Conservation (phyloP, 2,329 filamentous ascomycete genomes). For the Pseudophaeomoniella oleicola region DNA sequence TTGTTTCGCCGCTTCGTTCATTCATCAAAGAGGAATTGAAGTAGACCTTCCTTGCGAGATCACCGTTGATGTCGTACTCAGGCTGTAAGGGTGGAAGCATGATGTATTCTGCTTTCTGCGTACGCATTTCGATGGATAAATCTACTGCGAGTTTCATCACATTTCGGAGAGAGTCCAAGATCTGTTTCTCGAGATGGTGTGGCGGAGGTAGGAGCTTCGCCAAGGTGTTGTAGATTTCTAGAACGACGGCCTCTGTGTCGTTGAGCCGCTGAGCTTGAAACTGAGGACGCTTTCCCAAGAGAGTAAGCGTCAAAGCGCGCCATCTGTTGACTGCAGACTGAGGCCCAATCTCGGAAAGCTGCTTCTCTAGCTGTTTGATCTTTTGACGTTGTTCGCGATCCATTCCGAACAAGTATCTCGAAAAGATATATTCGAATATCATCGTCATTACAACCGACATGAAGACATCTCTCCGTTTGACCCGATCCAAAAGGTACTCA, state of each 20-base stretch:
- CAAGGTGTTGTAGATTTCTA: constrained; percentile 75
- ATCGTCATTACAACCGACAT: constrained; percentile 99
- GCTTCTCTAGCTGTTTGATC: constrained; percentile 89
- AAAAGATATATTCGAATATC: constrained; percentile 98
- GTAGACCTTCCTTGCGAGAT: constrained; percentile 69
- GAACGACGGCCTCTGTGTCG: constrained; percentile 90
- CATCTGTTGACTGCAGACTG: constrained; percentile 84
- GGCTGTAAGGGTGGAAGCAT: constrained; percentile 93
- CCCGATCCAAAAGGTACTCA: constrained; percentile 70
- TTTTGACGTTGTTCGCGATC: constrained; percentile 95
- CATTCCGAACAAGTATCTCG: constrained; percentile 95
- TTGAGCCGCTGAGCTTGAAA: constrained; percentile 72
- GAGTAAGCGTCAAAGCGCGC: constrained; percentile 86
- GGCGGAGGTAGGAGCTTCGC: constrained; percentile 78
- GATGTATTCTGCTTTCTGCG: constrained; percentile 90
- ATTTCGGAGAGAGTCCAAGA: constrained; percentile 69
- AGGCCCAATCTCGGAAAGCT: constrained; percentile 75
- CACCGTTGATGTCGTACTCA: constrained; percentile 86
- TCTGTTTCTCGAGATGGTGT: constrained; percentile 61
- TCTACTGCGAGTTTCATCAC: constrained; percentile 82
- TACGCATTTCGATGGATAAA: constrained; percentile 92
- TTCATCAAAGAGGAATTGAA: constrained; percentile 96
- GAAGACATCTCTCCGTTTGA: constrained; percentile 82
- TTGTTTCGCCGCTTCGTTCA: constrained; percentile 61
- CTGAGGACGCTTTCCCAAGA: constrained; percentile 65